These are phyloP conservation scores for Saccharomycopsis sp. DNA, from an alignment of 805 yeast genomes.

Conservation along the genomic window DNA sequence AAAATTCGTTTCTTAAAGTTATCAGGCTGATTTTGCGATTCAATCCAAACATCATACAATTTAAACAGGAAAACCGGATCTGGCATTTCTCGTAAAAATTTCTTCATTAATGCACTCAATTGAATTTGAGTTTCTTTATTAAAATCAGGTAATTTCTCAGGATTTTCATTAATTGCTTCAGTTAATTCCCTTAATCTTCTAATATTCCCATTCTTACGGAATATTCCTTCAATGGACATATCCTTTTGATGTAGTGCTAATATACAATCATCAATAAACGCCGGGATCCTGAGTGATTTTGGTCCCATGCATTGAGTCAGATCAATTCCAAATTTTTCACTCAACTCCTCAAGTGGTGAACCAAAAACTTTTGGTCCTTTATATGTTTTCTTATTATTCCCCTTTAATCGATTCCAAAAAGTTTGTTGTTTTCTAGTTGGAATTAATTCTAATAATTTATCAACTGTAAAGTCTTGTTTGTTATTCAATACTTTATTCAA, in stretches of 20 bases:
- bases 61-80: conserved; percentile 77
- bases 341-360: conserved; percentile 59
- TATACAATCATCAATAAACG: conserved; percentile 79
- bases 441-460: conserved; percentile 31
- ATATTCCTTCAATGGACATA: conserved; percentile 92
- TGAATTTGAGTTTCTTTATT: conserved; percentile 80
- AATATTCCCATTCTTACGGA: conserved; percentile 94
- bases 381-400: conserved; percentile 22
- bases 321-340: conserved; percentile 68
- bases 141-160: conserved; percentile 64
- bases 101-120: conserved; percentile 85
- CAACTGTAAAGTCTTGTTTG: conserved; percentile 30
- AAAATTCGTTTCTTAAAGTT: conserved; percentile 42
- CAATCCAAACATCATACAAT: conserved; percentile 73
- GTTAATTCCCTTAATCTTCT: conserved; percentile 68
- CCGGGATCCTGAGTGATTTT: conserved; percentile 69
- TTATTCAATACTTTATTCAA: conserved; percentile 29
- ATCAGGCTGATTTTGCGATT: conserved; percentile 50
- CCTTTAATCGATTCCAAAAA: conserved; percentile 39
- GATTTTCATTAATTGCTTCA: conserved; percentile 64
- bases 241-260: conserved; percentile 82
- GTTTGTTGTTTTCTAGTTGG: conserved; percentile 29
- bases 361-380: conserved; percentile 59
- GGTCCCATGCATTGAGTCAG: conserved; percentile 84
- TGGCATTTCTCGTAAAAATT: conserved; percentile 87